phyloP scores from a whole-genome alignment of 2,329 filamentous ascomycete species.

The Scolecobasidium constrictum region DNA sequence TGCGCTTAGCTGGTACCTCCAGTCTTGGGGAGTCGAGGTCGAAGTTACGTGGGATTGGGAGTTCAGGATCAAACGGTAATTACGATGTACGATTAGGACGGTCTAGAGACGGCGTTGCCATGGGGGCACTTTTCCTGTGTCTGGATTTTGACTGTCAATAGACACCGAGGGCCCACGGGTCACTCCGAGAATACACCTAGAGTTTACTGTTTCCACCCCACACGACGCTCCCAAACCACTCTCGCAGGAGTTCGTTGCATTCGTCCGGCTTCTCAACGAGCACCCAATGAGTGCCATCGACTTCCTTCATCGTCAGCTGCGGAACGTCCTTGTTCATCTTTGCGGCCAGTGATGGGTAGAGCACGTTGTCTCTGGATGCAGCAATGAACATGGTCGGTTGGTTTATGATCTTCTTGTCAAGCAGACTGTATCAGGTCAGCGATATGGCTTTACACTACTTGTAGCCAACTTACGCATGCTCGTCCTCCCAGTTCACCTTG shows the following conservation, averaged over 20 bases:
- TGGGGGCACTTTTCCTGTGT: too few species aligned
- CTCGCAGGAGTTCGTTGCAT: slow-evolving; percentile 56
- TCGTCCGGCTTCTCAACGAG: slow-evolving; percentile 61
- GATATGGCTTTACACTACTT: too few species aligned
- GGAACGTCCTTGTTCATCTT: slow-evolving; percentile 61
- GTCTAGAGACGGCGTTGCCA: too few species aligned
- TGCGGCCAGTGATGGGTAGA: slow-evolving; percentile 59
- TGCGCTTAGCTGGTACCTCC: too few species aligned
- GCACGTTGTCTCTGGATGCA: slow-evolving; percentile 58
- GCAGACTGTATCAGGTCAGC: slow-evolving; percentile 8
- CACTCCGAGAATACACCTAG: too few species aligned
- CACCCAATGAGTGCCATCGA: slow-evolving; percentile 72
- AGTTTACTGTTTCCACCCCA: slow-evolving; percentile 35
- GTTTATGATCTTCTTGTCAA: slow-evolving; percentile 20
- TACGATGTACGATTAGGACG: too few species aligned
- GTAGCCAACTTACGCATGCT: slow-evolving; percentile 33
- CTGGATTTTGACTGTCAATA: too few species aligned
- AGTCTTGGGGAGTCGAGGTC: too few species aligned
- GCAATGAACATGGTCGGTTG: slow-evolving; percentile 60
- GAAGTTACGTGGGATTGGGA: too few species aligned
- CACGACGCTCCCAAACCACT: slow-evolving; percentile 54
- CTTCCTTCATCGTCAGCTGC: slow-evolving; percentile 52
- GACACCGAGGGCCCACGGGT: too few species aligned
- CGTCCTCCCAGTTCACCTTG: slow-evolving; percentile 66
- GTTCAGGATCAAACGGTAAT: too few species aligned